Evolutionary conservation across 1,139 yeast genomes (phyloP), one percentile per base, ranked within the genome.

Genomic region (Suhomyces ambrosiae): DNA sequence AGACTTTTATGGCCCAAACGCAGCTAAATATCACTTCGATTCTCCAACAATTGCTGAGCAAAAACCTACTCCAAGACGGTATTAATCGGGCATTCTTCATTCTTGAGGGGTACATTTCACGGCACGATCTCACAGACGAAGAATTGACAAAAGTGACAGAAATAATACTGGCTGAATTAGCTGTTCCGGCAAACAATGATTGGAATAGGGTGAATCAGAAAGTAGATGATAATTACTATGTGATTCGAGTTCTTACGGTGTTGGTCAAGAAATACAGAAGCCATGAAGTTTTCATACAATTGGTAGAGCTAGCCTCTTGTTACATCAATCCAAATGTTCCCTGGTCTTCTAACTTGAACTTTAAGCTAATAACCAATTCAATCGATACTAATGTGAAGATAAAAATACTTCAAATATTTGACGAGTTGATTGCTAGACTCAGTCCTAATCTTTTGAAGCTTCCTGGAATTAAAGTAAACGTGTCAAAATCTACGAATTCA

Each of bases 321-420:
- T 65, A 62, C 41, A 35, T 50, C 16, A 60, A 63, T 35, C 67
- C 68, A 1, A 28, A 56, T 31, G 54, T 58, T 4, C 65, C 71
- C 0, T 65, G 71, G 71, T 48, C 60, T 7, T 40, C 47, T 2
- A 8, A 12, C 2, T 34, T 33, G 19, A 55, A 52, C 33, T 33
- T 58, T n/a, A 19, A 40, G 3, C 32, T 60, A 3, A 49, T 49
- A 4, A n/a, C 21, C 9, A 35, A 39, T 4, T 38, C 45, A 11
- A 32, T 53, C 5, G 16, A 32, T 18, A 19, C 27, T 10, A 13
- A 15, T 2, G n/a, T 19, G 14, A 13, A 40, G 33, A 12, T 3
- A 2, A 15, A 11, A 17, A 16, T 38, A 4, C 23, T 12, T 7
- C 19, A 19, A 9, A 14, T 21, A 12, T 8, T 29, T 7, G 33